Base-by-base conservation (phyloP, 352 stramenopile genomes). In the Albugo candida region DNA sequence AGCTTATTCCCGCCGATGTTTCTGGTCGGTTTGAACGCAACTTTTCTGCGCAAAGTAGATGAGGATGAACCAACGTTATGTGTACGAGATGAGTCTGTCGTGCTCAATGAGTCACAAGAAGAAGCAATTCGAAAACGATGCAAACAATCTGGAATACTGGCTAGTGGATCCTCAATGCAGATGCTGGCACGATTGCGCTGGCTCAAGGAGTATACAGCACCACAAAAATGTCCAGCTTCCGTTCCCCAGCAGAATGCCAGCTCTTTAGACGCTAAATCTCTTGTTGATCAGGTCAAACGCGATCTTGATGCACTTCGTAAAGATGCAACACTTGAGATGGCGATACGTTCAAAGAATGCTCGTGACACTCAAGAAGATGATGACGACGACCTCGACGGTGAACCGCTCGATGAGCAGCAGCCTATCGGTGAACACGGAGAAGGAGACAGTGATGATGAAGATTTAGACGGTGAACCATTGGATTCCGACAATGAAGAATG, bases 21-120 rank as follows among this genome's bases (percentile, higher is more conserved):
- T 36, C 57, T 88, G 13, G 69, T 85, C n/a, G 75, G 75, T 1
- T 53, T 88, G 20, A 81, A 88, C 53, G 75, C 75, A 38, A 85
- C 75, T 13, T 88, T 88, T 21, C 20, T 88, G 44, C 53, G 68
- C 20, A 87, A 83, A 53, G 17, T 68, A n/a, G 72, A 83, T 18
- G 71, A 84, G 47, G 47, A 77, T 36, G 13, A 48, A 2, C 14
- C 41, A 1, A 19, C 17, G 8, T 24, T 8, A 8, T 10, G 20
- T 24, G 38, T 24, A 43, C 3, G 20, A 24, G 19, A 34, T 11
- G 31, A 21, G 10, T 45, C 41, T 13, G 35, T 34, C 6, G 51
- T 67, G 5, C 56, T 61, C 11, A 49, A 36, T n/a, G 52, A 61
- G 37, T 24, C 54, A 5, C 60, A 79, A 37, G 53, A 79, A 48